These are phyloP conservation scores for Alternaria rosae DNA, from an alignment of 2,329 filamentous ascomycete species.

Conservation along the genomic window DNA sequence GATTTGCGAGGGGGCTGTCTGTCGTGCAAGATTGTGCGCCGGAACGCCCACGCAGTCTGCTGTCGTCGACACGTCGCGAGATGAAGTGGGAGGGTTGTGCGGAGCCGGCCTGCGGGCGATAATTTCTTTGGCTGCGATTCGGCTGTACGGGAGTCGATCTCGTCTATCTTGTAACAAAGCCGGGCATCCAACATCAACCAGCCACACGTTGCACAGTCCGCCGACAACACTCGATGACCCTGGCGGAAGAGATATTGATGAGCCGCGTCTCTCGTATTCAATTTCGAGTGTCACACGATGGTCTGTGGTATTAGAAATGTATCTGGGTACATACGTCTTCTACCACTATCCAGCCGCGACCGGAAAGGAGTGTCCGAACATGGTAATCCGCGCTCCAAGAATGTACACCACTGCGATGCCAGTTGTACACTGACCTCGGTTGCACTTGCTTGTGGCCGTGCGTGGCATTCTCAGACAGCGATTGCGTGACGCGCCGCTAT, in stretches of 20 bases:
- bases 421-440: not conserved
- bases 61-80: conserved; percentile 5
- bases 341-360: not conserved
- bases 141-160: conserved; percentile 9
- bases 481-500: conserved; percentile 2
- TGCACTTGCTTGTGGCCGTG: conserved; percentile 3
- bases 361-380: not conserved
- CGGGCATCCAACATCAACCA: not conserved
- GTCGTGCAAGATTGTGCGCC: conserved; percentile 5
- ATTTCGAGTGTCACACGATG: not conserved
- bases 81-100: conserved; percentile 1
- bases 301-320: not conserved
- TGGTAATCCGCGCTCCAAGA: not conserved
- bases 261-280: not conserved
- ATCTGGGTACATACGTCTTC: too few species aligned
- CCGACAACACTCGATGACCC: not conserved
- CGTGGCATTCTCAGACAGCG: conserved; percentile 4
- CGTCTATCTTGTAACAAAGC: conserved; percentile 7
- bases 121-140: conserved; percentile 12
- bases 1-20: conserved; percentile 11
- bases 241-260: not conserved
- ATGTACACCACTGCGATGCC: not conserved
- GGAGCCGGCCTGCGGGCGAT: conserved; percentile 5
- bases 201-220: not conserved
- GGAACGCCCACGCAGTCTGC: conserved; percentile 8